Evolutionary conservation across 2,329 filamentous ascomycete genomes (phyloP), one percentile per base, ranked within the genome.

Genomic region (Ascochyta rabiei): DNA sequence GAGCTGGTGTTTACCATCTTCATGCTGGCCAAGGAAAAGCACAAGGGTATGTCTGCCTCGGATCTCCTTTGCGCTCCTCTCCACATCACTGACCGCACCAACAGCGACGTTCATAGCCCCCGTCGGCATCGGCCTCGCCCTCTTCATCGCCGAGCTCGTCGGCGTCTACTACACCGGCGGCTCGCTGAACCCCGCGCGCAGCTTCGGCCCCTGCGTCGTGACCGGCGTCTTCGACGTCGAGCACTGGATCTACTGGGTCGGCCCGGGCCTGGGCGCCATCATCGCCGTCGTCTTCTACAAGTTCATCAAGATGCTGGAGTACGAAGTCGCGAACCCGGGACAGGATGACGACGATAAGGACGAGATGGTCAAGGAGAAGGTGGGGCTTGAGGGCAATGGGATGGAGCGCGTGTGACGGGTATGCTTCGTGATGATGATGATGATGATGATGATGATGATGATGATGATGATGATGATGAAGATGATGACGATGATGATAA

Each of bases 11-110:
- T 76, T 42, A 75, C 71, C 1, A 74, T 76, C 18, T 71, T 75
- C 49, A 87, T 90, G 82, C 77, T 90, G 38, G 87, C 87, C 0
- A 84, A 85, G 21, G 87, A 90, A 71, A 90, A 91, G 76, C 88
- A 90, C 66, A 85, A 60, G 75, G 68, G 68, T 71, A 61, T 35
- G 56, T 57, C 15, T 2, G n/a, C n/a, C n/a, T n/a, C n/a, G n/a
- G n/a, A n/a, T n/a, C n/a, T n/a, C n/a, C n/a, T n/a, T n/a, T n/a
- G n/a, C n/a, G n/a, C n/a, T n/a, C n/a, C n/a, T n/a, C n/a, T n/a
- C n/a, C n/a, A n/a, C n/a, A n/a, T n/a, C n/a, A n/a, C n/a, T n/a
- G n/a, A 28, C 15, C 23, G 15, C 33, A 6, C 26, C 30, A 66
- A 84, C 84, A 4, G 85, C 84, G 3, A 91, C 88, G 0, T 89